Evolutionary conservation across 768 basidiomycete genomes (phyloP).

Genomic region (Thelephora ganbajun): DNA sequence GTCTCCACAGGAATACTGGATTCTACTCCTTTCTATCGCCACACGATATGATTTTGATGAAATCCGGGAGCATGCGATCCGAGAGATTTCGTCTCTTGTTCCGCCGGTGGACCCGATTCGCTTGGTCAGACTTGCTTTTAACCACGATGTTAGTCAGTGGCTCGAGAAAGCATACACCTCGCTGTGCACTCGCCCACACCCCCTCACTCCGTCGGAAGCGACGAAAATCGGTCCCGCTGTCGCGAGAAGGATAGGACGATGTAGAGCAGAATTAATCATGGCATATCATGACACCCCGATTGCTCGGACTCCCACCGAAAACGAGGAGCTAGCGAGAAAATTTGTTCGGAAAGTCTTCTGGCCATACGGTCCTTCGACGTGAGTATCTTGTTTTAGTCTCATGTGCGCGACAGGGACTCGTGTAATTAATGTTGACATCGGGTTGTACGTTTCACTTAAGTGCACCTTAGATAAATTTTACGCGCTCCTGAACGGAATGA

Average conservation of each 20-base stretch:
- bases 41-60: slow-evolving; percentile 23
- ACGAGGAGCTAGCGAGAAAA: too few species aligned
- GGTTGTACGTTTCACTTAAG: too few species aligned
- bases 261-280: too few species aligned
- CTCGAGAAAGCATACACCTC: slow-evolving; percentile 22
- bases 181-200: slow-evolving; percentile 20
- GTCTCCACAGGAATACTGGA: slow-evolving; percentile 12
- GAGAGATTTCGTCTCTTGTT: slow-evolving; percentile 5
- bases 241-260: background rate
- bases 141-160: slow-evolving; percentile 26
- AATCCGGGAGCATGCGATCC: slow-evolving; percentile 22
- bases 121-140: slow-evolving; percentile 23
- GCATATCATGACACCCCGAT: too few species aligned
- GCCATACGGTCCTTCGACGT: too few species aligned
- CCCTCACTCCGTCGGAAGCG: slow-evolving; percentile 21
- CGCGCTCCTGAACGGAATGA: too few species aligned
- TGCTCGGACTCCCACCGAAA: too few species aligned
- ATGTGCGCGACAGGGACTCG: too few species aligned
- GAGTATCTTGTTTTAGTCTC: too few species aligned
- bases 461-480: too few species aligned
- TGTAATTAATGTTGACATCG: too few species aligned
- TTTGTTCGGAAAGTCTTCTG: too few species aligned
- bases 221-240: slow-evolving; percentile 18
- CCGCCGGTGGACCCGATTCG: slow-evolving; percentile 16
- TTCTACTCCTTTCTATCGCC: slow-evolving; percentile 27